These are phyloP conservation scores for Oidiodendron maius DNA, from an alignment of 495 filamentous ascomycete species.

Conservation along the genomic window DNA sequence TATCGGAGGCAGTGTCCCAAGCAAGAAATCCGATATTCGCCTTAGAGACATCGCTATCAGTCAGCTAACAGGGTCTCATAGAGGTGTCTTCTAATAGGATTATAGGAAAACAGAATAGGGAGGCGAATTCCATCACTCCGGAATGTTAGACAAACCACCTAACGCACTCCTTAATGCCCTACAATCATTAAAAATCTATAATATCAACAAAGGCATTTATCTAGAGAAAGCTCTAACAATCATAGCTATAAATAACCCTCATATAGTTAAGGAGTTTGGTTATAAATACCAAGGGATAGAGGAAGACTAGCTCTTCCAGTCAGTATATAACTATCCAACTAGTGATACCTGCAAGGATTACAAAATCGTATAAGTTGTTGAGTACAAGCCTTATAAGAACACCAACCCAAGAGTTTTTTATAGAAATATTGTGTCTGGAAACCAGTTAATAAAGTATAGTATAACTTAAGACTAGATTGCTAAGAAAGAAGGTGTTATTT, in stretches of 20 bases:
- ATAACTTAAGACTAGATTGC: not conserved
- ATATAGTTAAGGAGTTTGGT: not conserved
- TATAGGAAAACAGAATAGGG: conserved; percentile 26
- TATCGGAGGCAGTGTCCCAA: conserved; percentile 35
- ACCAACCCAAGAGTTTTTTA: not conserved
- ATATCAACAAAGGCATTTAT: not conserved
- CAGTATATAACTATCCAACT: not conserved
- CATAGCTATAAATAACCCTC: not conserved
- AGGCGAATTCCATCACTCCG: conserved; percentile 27
- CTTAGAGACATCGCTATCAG: conserved; percentile 43
- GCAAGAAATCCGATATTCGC: conserved; percentile 28
- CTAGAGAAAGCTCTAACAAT: not conserved
- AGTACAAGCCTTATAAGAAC: not conserved
- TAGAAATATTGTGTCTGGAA: conserved; percentile 3
- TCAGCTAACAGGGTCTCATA: conserved; percentile 3
- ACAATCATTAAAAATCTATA: not conserved
- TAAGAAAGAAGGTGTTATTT: conserved; percentile 13
- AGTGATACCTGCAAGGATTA: not conserved
- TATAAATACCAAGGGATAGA: not conserved
- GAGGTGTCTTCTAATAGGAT: conserved; percentile 35
- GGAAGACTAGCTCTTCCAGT: not conserved
- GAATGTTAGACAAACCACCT: conserved; percentile 28
- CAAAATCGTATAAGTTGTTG: not conserved
- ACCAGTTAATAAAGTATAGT: not conserved
- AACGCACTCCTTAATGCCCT: conserved; percentile 11